Evolutionary conservation across 1,284 basidiomycete genomes (phyloP), one percentile per base, ranked within the genome.

Genomic region (Bjerkandera adusta): DNA sequence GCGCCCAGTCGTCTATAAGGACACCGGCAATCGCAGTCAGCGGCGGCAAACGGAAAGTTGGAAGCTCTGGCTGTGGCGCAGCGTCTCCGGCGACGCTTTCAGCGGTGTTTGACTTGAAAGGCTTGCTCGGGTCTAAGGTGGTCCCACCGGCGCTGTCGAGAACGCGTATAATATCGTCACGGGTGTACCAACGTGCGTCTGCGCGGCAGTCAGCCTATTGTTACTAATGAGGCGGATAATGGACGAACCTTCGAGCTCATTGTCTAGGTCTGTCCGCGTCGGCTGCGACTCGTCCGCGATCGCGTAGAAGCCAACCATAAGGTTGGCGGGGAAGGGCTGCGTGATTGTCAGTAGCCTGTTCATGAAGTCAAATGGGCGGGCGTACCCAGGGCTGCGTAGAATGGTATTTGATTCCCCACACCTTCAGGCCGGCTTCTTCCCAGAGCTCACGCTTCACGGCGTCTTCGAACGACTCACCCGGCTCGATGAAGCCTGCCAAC

Each of bases 391-490:
- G 89, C 60, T 91, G 89, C 32, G 75, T 80, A 39, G 89, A 91
- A 66, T 92, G 94, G 69, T 98, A 98, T 53, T 76, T 74, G 8
- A 96, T 83, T 51, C 90, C 77, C 69, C 85, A 88, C 6, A 95
- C 90, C 35, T 77, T 79, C 16, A 98, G 79, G 4, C 96, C 96
- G 0, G 92, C 89, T 67, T 98, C 96, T 66, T 98, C 96, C 79
- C 92, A 88, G 57, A 97, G 88, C 67, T 98, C 96, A 25, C 96
- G 77, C 51, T 83, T 77, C 13, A 98, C 94, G 1, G 94, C 89
- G 57, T 98, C 95, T 67, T 99, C 96, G 54, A 98, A 89, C 0
- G 87, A 83, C 67, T 97, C 94, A n/a, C 89, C 93, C 2, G 92
- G 90, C 64, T 97, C 93, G 45, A 92, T 81, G 61, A 96, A 97